Conservation (phyloP, 768 basidiomycete species). For the Leccinum barrowsii region DNA sequence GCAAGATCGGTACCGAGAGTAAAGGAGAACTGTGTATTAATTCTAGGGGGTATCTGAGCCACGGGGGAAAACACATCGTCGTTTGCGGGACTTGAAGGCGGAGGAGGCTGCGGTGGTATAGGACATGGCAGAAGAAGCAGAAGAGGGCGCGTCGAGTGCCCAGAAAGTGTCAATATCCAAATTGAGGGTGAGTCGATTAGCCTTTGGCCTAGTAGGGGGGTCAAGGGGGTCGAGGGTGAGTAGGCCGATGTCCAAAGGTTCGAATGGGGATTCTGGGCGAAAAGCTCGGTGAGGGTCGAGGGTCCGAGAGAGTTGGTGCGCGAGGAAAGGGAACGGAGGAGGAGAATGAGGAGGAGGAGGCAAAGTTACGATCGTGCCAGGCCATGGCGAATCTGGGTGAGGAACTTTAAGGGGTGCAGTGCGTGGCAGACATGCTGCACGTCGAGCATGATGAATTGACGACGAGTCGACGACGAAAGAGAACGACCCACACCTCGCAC, state of each 20-base stretch:
- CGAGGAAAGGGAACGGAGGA: slow-evolving; percentile 22
- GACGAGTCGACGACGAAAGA: background rate
- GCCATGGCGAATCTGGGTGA: background rate
- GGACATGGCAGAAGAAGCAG: slow-evolving; percentile 23
- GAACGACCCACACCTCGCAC: slow-evolving; percentile 19
- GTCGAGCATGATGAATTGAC: slow-evolving; percentile 2
- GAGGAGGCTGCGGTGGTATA: slow-evolving; percentile 16
- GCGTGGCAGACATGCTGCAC: slow-evolving; percentile 34
- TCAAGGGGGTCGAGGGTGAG: slow-evolving; percentile 6
- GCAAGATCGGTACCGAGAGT: slow-evolving; percentile 11
- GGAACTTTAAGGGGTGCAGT: slow-evolving; percentile 19
- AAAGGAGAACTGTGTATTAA: slow-evolving; percentile 2
- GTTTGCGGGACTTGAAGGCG: slow-evolving; percentile 9
- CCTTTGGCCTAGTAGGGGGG: slow-evolving; percentile 5
- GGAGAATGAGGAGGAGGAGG: background rate
- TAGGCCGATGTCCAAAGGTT: slow-evolving; percentile 17
- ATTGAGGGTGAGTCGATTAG: slow-evolving; percentile 22
- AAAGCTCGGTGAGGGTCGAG: slow-evolving; percentile 5
- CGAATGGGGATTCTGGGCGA: slow-evolving; percentile 14
- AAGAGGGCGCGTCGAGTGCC: slow-evolving; percentile 12
- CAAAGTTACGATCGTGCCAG: background rate
- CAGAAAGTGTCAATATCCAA: slow-evolving; percentile 18
- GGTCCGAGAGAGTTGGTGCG: background rate
- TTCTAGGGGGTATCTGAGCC: slow-evolving; percentile 3
- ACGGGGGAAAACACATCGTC: slow-evolving; percentile 11